Conservation (phyloP, 371 early-diverging fungal species). For the Zopfochytrium polystomum region DNA sequence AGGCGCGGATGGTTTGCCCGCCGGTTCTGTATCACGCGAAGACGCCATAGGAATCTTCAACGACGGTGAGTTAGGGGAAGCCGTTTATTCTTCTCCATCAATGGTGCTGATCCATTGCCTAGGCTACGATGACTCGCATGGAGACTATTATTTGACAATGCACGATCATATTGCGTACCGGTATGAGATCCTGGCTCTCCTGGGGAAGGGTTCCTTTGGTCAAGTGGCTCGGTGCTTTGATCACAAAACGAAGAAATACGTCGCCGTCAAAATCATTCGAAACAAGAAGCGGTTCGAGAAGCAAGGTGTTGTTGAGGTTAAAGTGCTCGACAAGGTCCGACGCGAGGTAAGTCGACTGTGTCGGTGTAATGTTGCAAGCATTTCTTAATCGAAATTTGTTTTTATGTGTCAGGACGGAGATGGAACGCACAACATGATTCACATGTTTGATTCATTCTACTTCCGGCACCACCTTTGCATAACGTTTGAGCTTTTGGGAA, state of each 20-base stretch:
- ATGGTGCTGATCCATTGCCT: not conserved
- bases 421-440: constrained; percentile 73
- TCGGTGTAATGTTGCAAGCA: not conserved
- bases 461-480: constrained; percentile 96
- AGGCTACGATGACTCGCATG: constrained; percentile 92
- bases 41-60: not conserved
- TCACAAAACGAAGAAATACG: constrained; percentile 80
- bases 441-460: constrained; percentile 87
- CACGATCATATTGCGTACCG: constrained; percentile 90
- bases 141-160: constrained; percentile 80
- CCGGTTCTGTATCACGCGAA: not conserved
- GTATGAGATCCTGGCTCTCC: constrained; percentile 81
- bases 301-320: constrained; percentile 93
- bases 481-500: constrained; percentile 89
- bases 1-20: constrained; percentile 28
- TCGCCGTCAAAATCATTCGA: constrained; percentile 94
- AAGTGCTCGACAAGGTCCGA: constrained; percentile 73
- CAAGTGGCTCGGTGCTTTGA: constrained; percentile 92
- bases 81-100: not conserved
- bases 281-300: constrained; percentile 94
- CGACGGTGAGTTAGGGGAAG: not conserved
- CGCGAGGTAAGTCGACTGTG: constrained; percentile 53
- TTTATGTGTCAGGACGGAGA: constrained; percentile 77
- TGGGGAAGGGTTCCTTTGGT: constrained; percentile 98
- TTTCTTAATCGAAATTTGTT: not conserved